phyloP scores from a whole-genome alignment of 225 moss, liverwort and hornwort species.

The Lunularia cruciata region DNA sequence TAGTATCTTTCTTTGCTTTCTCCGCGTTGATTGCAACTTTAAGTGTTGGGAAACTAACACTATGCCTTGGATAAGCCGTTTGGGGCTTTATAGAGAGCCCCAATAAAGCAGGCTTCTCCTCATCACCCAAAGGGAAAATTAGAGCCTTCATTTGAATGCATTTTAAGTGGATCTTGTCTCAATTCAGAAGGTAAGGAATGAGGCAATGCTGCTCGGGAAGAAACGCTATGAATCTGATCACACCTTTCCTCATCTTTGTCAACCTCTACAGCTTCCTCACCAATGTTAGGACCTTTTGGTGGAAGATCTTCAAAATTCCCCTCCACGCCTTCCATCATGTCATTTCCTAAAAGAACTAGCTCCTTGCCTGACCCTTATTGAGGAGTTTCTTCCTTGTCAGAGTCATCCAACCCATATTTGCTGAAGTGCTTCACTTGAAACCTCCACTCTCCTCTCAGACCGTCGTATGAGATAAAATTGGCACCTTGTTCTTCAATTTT shows the following conservation, averaged over 20 bases:
- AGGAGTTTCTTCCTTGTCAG: constrained; percentile 59
- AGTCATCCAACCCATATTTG: constrained; percentile 93
- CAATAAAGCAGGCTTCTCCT: constrained; percentile 60
- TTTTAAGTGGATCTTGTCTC: constrained; percentile 85
- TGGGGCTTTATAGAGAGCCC: constrained; percentile 49
- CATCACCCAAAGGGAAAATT: constrained; percentile 84
- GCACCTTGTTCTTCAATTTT: constrained; percentile 99
- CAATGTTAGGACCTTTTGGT: constrained; percentile 52
- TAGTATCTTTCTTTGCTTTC: constrained; percentile 41
- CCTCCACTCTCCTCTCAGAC: constrained; percentile 83
- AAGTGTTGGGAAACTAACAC: constrained; percentile 37
- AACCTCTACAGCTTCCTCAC: constrained; percentile 49
- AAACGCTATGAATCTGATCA: constrained; percentile 47
- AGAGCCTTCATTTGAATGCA: constrained; percentile 98
- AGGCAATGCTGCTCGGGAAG: constrained; percentile 61
- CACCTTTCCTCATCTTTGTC: constrained; percentile 52
- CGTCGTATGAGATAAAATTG: constrained; percentile 75
- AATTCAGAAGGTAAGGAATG: constrained; percentile 90
- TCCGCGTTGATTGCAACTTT: background rate
- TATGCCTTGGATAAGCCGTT: constrained; percentile 29
- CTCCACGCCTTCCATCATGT: constrained; percentile 96
- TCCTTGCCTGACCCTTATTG: constrained; percentile 39
- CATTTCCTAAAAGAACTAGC: constrained; percentile 38
- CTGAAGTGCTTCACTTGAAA: constrained; percentile 97
- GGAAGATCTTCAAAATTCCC: constrained; percentile 54